A percentile compares a stretch with the other conserved stretches of the same genome.
Evolutionary conservation across 768 basidiomycete genomes (phyloP).

Genomic region (Cubamyces sp.): DNA sequence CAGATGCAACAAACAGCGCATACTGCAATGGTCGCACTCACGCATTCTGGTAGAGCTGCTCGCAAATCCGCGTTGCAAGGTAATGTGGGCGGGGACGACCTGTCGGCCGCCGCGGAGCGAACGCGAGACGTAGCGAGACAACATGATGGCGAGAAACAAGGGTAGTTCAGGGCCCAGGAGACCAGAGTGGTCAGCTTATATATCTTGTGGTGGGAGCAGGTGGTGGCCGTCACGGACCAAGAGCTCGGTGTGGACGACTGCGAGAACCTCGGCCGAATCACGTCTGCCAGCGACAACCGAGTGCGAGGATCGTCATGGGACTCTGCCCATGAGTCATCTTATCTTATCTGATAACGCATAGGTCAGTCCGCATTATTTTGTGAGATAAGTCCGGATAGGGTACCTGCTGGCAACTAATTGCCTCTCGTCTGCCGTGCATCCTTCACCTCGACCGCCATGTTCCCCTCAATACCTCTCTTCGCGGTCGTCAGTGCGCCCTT

Average conservation of each 20-base stretch:
- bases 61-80: slow-evolving; percentile 25
- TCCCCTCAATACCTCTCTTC: slow-evolving; percentile 38
- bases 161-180: neutral
- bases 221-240: neutral
- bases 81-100: slow-evolving; percentile 6
- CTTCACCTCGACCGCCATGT: slow-evolving; percentile 34
- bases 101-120: slow-evolving; percentile 22
- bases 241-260: neutral
- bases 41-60: slow-evolving; percentile 27
- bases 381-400: neutral
- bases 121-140: slow-evolving; percentile 24
- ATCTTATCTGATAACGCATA: slow-evolving; percentile 18
- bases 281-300: slow-evolving; percentile 10
- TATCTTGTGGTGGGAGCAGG: slow-evolving; percentile 10
- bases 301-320: slow-evolving; percentile 2
- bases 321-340: slow-evolving; percentile 10
- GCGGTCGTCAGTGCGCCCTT: slow-evolving; percentile 63
- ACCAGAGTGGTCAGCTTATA: slow-evolving; percentile 8
- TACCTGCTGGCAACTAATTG: neutral
- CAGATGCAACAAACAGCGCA: neutral
- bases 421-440: neutral
- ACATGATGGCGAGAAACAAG: slow-evolving; percentile 16
- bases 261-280: slow-evolving; percentile 27
- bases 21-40: slow-evolving; percentile 15
- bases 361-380: neutral